These are phyloP conservation scores for Patellifolia procumbens DNA, from an alignment of 179 eudicot species.

Conservation along the genomic window DNA sequence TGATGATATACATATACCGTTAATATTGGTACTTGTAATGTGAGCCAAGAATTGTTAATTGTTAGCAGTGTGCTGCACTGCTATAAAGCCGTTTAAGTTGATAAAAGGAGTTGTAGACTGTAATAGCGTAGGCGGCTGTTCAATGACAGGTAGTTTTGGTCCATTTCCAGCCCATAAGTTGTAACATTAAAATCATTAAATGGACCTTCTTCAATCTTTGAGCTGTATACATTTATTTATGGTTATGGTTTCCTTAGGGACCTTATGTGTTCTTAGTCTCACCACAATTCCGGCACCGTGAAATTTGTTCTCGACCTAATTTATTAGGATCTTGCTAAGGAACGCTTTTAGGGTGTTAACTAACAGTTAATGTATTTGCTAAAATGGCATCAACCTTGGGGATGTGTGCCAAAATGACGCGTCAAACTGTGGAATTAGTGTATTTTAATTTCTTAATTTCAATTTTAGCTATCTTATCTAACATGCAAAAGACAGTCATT, in stretches of 20 bases:
- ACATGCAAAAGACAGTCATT: too few relatives aligned
- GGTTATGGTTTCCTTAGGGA: not conserved
- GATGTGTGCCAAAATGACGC: too few relatives aligned
- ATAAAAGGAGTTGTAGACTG: not conserved
- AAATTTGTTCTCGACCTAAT: too few relatives aligned
- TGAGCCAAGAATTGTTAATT: not conserved
- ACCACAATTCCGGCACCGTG: too few relatives aligned
- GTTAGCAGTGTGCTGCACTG: not conserved
- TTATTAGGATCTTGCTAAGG: too few relatives aligned
- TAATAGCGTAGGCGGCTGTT: not conserved
- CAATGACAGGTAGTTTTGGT: constrained; percentile 19
- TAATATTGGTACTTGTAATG: not conserved
- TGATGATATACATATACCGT: not conserved
- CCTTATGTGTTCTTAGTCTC: too few relatives aligned
- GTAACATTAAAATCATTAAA: not conserved
- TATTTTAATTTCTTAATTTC: too few relatives aligned
- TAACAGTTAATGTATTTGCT: too few relatives aligned
- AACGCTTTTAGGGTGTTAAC: too few relatives aligned
- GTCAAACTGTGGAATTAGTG: too few relatives aligned
- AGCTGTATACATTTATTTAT: constrained; percentile 1
- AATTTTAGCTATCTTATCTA: too few relatives aligned
- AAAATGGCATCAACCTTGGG: too few relatives aligned
- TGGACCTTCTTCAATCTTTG: not conserved
- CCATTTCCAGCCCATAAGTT: constrained; percentile 18
- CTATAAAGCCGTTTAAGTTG: not conserved